These are phyloP conservation scores for Heliamphora ciliata DNA, from an alignment of 179 eudicot genomes.

Conservation along the genomic window DNA sequence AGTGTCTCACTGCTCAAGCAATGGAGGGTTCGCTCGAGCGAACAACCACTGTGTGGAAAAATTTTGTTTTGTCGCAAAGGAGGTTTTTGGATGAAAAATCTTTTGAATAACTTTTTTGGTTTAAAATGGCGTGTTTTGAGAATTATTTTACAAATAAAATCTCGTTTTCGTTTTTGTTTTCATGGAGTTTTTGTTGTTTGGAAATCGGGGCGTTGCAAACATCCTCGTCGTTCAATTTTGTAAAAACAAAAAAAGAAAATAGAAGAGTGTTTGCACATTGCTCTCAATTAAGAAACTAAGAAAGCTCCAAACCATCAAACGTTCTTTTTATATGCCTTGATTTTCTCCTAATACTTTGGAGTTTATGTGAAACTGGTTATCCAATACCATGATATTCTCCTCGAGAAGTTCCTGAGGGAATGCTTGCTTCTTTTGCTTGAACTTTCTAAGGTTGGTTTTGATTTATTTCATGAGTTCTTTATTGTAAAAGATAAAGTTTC, in stretches of 20 bases:
- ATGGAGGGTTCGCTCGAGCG: too few species aligned
- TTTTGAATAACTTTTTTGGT: too few species aligned
- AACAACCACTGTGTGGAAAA: too few species aligned
- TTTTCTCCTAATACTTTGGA: neutral
- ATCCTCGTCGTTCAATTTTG: neutral
- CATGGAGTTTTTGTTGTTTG: too few species aligned
- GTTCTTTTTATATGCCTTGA: neutral
- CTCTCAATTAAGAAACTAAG: neutral
- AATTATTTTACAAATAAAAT: too few species aligned
- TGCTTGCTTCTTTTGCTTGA: conserved; percentile 92
- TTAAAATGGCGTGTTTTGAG: too few species aligned
- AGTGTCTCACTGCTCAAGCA: too few species aligned
- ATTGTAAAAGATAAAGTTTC: neutral
- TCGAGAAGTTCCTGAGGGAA: conserved; percentile 86
- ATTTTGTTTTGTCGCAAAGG: too few species aligned
- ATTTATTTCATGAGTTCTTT: neutral
- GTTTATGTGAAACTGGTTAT: conserved; percentile 52
- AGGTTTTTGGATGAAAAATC: too few species aligned
- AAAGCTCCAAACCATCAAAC: neutral
- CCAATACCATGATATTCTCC: conserved; percentile 79
- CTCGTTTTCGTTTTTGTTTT: too few species aligned
- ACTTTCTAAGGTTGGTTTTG: conserved; percentile 59
- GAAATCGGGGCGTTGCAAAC: too few species aligned
- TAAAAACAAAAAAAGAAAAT: neutral
- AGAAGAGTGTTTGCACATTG: neutral